phyloP scores from a whole-genome alignment of 305 asterid genomes.

The Salvia sclarea region DNA sequence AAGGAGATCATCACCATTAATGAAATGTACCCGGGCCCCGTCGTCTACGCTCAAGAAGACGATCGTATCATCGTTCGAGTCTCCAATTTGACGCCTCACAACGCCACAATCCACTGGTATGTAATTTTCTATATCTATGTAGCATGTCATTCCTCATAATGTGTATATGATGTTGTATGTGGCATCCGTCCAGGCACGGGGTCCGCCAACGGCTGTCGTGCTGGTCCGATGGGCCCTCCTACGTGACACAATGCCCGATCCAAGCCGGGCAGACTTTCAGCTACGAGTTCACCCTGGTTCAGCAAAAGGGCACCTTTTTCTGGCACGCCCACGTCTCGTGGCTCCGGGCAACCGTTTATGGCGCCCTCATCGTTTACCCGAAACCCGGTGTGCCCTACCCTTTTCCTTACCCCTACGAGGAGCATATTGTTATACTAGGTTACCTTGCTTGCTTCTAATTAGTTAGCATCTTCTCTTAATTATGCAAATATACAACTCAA shows the following conservation, averaged over 20 bases:
- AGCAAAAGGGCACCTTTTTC: slow-evolving; percentile 64
- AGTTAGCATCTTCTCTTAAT: too few species aligned
- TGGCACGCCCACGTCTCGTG: slow-evolving; percentile 78
- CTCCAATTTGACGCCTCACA: slow-evolving; percentile 51
- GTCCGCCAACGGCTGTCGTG: slow-evolving; percentile 57
- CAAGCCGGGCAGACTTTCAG: slow-evolving; percentile 63
- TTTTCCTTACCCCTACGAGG: slow-evolving; percentile 56
- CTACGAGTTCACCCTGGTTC: slow-evolving; percentile 53
- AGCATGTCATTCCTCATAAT: too few species aligned
- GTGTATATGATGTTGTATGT: too few species aligned
- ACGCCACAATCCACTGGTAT: slow-evolving; percentile 69
- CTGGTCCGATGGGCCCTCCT: slow-evolving; percentile 77
- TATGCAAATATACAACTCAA: too few species aligned
- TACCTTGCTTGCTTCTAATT: too few species aligned
- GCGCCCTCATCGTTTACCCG: slow-evolving; percentile 61
- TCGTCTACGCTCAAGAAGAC: slow-evolving; percentile 62
- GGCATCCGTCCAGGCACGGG: slow-evolving; percentile 61
- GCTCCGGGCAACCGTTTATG: slow-evolving; percentile 69
- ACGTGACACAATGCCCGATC: slow-evolving; percentile 69
- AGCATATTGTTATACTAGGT: slow-evolving; percentile 57
- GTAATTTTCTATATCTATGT: too few species aligned
- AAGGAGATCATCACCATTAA: slow-evolving; percentile 54
- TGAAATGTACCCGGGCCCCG: slow-evolving; percentile 65
- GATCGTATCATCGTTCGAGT: slow-evolving; percentile 52
- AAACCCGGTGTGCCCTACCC: slow-evolving; percentile 62